These are phyloP conservation scores for Cairneyella variabilis DNA, from an alignment of 495 filamentous ascomycete species.

Conservation along the genomic window DNA sequence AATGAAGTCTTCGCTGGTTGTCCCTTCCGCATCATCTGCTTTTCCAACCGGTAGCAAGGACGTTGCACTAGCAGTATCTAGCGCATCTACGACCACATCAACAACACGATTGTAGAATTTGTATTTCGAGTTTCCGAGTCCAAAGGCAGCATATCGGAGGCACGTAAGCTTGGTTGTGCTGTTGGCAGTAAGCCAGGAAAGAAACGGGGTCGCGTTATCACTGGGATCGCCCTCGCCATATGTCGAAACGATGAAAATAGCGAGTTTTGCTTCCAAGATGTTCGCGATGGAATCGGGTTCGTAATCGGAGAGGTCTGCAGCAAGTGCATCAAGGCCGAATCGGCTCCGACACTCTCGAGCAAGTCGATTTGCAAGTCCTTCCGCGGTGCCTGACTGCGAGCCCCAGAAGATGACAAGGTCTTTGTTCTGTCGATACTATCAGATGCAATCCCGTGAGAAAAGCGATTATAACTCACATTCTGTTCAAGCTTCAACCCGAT, in stretches of 20 bases:
- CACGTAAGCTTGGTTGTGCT: background rate
- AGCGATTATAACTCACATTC: slow-evolving; percentile 24
- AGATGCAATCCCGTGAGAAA: slow-evolving; percentile 36
- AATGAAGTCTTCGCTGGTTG: slow-evolving; percentile 22
- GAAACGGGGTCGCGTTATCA: slow-evolving; percentile 46
- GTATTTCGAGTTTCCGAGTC: slow-evolving; percentile 28
- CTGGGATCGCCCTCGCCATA: slow-evolving; percentile 54
- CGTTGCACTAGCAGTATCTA: slow-evolving; percentile 7
- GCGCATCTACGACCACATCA: background rate
- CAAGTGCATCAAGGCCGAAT: slow-evolving; percentile 40
- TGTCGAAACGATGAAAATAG: slow-evolving; percentile 46
- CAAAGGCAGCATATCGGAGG: slow-evolving; percentile 39
- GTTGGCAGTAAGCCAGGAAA: slow-evolving; percentile 34
- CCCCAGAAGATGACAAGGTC: slow-evolving; percentile 49
- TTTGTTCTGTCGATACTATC: slow-evolving; percentile 31
- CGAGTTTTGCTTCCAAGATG: slow-evolving; percentile 38
- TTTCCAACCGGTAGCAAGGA: slow-evolving; percentile 3
- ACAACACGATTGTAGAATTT: slow-evolving; percentile 20
- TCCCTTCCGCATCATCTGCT: slow-evolving; percentile 19
- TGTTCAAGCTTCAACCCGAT: slow-evolving; percentile 29
- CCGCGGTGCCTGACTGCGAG: slow-evolving; percentile 53
- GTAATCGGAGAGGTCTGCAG: slow-evolving; percentile 48
- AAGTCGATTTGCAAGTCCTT: slow-evolving; percentile 44
- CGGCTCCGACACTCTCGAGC: slow-evolving; percentile 40
- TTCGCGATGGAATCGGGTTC: slow-evolving; percentile 38